Evolutionary conservation across 371 early-diverging fungal genomes (phyloP).

Genomic region (Actinomucor elegans): DNA sequence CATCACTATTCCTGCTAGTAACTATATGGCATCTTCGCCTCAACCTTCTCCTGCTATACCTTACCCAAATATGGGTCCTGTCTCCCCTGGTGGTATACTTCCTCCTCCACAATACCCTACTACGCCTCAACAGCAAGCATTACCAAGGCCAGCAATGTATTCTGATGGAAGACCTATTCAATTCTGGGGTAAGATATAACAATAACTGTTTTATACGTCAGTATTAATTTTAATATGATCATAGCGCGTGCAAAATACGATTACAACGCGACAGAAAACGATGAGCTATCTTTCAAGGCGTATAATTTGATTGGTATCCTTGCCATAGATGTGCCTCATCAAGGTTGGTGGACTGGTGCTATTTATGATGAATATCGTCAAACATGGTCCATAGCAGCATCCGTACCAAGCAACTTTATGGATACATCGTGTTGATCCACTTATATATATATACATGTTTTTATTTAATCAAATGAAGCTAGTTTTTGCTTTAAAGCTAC

Average conservation of each 20-base stretch:
- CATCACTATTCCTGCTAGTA: constrained; percentile 16
- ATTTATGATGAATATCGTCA: constrained; percentile 16
- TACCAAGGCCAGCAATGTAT: constrained; percentile 17
- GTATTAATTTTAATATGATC: not conserved
- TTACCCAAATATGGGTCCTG: not conserved
- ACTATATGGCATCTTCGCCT: constrained; percentile 8
- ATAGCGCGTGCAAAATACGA: constrained; percentile 41
- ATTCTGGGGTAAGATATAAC: constrained; percentile 37
- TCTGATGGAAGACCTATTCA: constrained; percentile 36
- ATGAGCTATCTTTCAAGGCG: constrained; percentile 31
- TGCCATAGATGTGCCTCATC: constrained; percentile 11
- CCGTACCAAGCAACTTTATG: constrained; percentile 23
- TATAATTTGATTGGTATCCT: constrained; percentile 18
- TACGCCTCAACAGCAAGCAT: constrained; percentile 6
- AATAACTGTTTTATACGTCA: not conserved
- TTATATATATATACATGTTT: not conserved
- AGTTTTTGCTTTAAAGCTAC: constrained; percentile 54
- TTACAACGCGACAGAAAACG: constrained; percentile 27
- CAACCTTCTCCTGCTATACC: constrained; percentile 19
- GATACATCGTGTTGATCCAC: not conserved
- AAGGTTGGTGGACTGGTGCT: constrained; percentile 25
- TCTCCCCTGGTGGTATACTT: constrained; percentile 13
- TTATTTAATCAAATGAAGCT: constrained; percentile 23
- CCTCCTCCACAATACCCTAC: constrained; percentile 4
- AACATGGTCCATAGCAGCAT: constrained; percentile 18